Percentiles rank a stretch among this genome's conserved stretches.
phyloP scores from a whole-genome alignment of 306 rosid genomes.

The Gleditsia sinensis region DNA sequence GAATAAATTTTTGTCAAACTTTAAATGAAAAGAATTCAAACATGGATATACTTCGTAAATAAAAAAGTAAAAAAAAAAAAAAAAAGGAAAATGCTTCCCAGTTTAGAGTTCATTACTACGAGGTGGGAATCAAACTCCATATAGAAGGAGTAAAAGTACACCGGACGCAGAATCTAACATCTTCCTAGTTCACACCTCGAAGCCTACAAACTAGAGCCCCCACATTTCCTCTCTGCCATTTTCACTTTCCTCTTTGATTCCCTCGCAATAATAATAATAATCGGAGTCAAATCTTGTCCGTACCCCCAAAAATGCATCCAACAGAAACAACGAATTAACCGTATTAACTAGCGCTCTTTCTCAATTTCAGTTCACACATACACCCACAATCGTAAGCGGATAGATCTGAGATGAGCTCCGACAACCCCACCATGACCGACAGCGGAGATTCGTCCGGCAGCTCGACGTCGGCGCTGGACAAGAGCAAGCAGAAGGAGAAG shows the following conservation, averaged over 20 bases:
- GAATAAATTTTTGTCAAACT: too few relatives aligned
- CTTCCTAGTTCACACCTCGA: neutral
- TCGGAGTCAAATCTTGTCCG: neutral
- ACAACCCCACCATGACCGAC: slow-evolving; percentile 23
- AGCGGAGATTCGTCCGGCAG: slow-evolving; percentile 34
- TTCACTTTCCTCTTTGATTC: neutral
- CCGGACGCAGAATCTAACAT: neutral
- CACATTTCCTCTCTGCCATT: neutral
- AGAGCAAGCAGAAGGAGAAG: slow-evolving; percentile 70
- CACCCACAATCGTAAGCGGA: neutral
- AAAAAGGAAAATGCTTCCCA: too few relatives aligned
- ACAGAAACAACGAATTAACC: slow-evolving; percentile 9
- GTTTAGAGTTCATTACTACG: too few relatives aligned
- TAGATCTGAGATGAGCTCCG: slow-evolving; percentile 62
- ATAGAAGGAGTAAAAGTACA: too few relatives aligned
- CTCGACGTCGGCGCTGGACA: slow-evolving; percentile 12
- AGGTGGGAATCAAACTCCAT: too few relatives aligned
- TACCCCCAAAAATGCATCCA: neutral
- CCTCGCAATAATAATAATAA: too few relatives aligned
- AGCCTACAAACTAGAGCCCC: neutral
- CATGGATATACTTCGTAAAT: too few relatives aligned
- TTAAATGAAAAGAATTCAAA: too few relatives aligned
- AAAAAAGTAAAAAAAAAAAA: too few relatives aligned
- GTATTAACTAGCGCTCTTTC: neutral
- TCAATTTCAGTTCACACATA: neutral